A percentile compares a stretch with the other conserved stretches of the same genome.
Conservation (phyloP, 257 asterid genomes). For the Forsythia viridissima region DNA sequence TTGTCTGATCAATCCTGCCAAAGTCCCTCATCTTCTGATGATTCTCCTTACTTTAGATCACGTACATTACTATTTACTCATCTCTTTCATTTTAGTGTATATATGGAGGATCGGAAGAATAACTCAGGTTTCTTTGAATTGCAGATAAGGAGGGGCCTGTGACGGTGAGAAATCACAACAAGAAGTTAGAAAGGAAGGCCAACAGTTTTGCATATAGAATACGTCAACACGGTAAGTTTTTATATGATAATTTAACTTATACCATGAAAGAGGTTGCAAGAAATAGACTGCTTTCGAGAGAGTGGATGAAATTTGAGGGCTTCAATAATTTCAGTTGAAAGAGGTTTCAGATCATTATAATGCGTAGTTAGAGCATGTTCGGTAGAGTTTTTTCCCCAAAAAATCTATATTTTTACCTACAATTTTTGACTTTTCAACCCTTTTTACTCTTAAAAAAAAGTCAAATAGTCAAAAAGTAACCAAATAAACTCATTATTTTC, state of each 20-base stretch:
- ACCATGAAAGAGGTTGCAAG: neutral
- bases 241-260: neutral
- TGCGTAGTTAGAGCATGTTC: too few species aligned
- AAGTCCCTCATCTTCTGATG: constrained; percentile 25
- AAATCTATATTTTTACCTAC: too few species aligned
- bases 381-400: too few species aligned
- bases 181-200: constrained; percentile 29
- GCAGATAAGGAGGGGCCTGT: constrained; percentile 22
- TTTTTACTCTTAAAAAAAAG: too few species aligned
- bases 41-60: constrained; percentile 3
- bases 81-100: neutral
- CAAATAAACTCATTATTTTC: too few species aligned
- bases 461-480: too few species aligned
- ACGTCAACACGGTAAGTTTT: constrained; percentile 39
- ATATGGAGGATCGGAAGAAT: neutral
- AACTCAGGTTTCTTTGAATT: neutral
- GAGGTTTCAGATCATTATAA: neutral
- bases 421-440: too few species aligned
- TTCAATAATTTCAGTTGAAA: too few species aligned
- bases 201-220: constrained; percentile 39
- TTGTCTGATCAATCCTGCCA: constrained; percentile 20
- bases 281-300: neutral
- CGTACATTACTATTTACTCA: neutral
- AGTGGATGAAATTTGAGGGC: neutral
- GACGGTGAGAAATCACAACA: constrained; percentile 9